Conservation (phyloP, 2,329 filamentous ascomycete species). For the Ceratocystiopsis minuta region DNA sequence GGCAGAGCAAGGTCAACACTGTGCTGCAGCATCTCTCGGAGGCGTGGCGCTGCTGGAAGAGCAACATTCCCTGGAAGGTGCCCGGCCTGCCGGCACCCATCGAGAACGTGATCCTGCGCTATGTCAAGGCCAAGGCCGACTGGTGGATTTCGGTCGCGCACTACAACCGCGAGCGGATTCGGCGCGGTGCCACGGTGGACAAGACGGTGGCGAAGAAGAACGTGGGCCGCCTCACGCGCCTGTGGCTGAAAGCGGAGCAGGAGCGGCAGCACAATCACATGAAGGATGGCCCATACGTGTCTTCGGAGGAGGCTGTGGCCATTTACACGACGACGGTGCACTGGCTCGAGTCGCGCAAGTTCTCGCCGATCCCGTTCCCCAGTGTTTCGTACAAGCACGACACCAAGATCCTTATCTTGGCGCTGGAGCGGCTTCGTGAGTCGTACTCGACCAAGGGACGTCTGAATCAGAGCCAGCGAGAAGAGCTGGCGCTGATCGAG, state of each 20-base stretch:
- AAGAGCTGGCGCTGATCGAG: conserved; percentile 90
- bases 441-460: conserved; percentile 96
- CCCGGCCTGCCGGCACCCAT: conserved; percentile 91
- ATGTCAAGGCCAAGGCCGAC: conserved; percentile 97
- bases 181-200: conserved; percentile 89
- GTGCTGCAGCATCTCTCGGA: conserved; percentile 94
- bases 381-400: conserved; percentile 99
- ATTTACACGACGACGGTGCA: conserved; percentile 98
- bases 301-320: conserved; percentile 92
- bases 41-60: conserved; percentile 99
- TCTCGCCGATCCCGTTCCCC: conserved; percentile 95
- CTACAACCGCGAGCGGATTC: conserved; percentile 94
- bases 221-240: conserved; percentile 74
- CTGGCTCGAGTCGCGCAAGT: conserved; percentile 96
- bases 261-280: conserved; percentile 98
- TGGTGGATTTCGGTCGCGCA: conserved; percentile 99
- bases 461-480: conserved; percentile 91
- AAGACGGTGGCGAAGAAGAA: conserved; percentile 99
- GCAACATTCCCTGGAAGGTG: conserved; percentile 99
- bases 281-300: conserved; percentile 97
- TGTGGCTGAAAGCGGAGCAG: conserved; percentile 97
- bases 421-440: conserved; percentile 79
- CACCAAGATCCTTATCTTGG: conserved; percentile 94
- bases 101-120: conserved; percentile 95
- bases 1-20: conserved; percentile 98